Conservation (phyloP, 2,329 filamentous ascomycete species). For the Cercospora citrullina region DNA sequence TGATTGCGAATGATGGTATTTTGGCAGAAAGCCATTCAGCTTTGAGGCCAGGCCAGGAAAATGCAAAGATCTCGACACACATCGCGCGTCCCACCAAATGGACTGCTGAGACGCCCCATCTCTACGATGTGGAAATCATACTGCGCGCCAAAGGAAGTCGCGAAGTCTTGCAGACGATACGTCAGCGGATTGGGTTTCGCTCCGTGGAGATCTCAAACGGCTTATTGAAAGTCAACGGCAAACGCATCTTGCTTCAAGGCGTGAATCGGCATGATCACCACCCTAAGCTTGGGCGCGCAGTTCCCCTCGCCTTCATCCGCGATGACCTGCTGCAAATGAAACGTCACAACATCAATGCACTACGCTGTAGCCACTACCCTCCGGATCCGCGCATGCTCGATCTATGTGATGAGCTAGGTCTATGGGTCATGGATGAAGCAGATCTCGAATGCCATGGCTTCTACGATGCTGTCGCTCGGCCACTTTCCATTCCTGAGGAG, state of each 20-base stretch:
- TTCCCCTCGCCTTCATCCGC: slow-evolving; percentile 61
- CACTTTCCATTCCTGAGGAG: slow-evolving; percentile 28
- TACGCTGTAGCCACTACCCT: slow-evolving; percentile 67
- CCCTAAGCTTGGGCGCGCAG: slow-evolving; percentile 60
- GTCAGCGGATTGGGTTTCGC: slow-evolving; percentile 62
- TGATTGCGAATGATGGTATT: slow-evolving; percentile 8
- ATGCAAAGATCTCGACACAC: slow-evolving; percentile 24
- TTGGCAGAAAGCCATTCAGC: neutral
- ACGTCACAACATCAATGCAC: slow-evolving; percentile 66
- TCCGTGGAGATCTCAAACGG: slow-evolving; percentile 61
- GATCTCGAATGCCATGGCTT: slow-evolving; percentile 50
- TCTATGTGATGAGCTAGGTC: slow-evolving; percentile 62
- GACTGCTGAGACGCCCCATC: slow-evolving; percentile 66
- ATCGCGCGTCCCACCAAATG: slow-evolving; percentile 60
- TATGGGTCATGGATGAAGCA: slow-evolving; percentile 61
- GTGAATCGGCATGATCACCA: slow-evolving; percentile 71
- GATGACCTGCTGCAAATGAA: slow-evolving; percentile 67
- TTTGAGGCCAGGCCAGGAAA: slow-evolving; percentile 20
- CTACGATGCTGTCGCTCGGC: slow-evolving; percentile 21
- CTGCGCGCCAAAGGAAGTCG: slow-evolving; percentile 20
- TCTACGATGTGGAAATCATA: slow-evolving; percentile 55
- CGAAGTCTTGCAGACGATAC: slow-evolving; percentile 42
- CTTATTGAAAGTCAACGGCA: slow-evolving; percentile 62
- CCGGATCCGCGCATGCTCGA: slow-evolving; percentile 60
- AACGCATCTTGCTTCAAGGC: slow-evolving; percentile 59